Conservation (phyloP, 768 basidiomycete species). For the Boletus vinaceobasis region DNA sequence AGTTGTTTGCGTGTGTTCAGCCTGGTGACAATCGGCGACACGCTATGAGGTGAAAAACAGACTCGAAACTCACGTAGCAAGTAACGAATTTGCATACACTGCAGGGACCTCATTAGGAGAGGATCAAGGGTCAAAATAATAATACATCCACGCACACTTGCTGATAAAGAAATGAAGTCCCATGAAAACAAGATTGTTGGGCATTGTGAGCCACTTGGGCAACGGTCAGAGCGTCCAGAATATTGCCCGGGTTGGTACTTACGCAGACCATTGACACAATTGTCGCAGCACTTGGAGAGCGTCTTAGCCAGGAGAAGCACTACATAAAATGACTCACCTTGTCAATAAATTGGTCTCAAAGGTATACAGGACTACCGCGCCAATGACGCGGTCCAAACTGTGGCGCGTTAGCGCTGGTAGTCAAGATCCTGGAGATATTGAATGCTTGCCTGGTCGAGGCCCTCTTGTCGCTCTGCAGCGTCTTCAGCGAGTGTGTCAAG, state of each 20-base stretch:
- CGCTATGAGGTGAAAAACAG: not conserved
- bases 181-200: constrained; percentile 49
- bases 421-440: not conserved
- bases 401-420: not conserved
- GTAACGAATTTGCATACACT: constrained; percentile 52
- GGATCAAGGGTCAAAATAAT: not conserved
- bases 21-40: constrained; percentile 15
- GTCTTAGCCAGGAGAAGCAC: not conserved
- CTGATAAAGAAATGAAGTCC: constrained; percentile 52
- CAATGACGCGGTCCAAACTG: constrained; percentile 48
- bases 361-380: constrained; percentile 47
- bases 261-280: constrained; percentile 43
- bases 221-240: not conserved
- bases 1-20: constrained; percentile 37
- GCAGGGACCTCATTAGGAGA: not conserved
- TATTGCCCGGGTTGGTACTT: constrained; percentile 7
- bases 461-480: constrained; percentile 38
- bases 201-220: constrained; percentile 44
- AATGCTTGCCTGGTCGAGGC: constrained; percentile 35
- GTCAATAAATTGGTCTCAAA: constrained; percentile 54
- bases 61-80: constrained; percentile 36
- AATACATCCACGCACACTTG: constrained; percentile 37
- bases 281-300: constrained; percentile 35
- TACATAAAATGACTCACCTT: constrained; percentile 27
- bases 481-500: constrained; percentile 42